Evolutionary conservation across 495 filamentous ascomycete genomes (phyloP).

Genomic region (Thozetella sp.): DNA sequence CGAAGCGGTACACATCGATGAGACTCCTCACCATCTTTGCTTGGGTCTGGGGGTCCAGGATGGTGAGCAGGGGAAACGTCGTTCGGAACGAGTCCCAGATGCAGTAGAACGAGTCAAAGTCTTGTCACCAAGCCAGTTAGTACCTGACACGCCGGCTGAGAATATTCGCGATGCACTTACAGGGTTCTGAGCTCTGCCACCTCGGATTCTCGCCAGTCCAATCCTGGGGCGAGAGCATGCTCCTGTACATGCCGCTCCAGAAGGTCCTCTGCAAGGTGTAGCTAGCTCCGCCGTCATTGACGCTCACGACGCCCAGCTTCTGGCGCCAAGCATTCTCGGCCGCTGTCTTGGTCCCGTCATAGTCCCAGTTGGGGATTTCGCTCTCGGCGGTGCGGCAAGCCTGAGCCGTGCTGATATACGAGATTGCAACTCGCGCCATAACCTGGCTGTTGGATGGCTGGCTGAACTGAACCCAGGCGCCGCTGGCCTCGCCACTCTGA

Average conservation of each 20-base stretch:
- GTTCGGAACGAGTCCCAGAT: slow-evolving; percentile 70
- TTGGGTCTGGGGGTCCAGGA: slow-evolving; percentile 66
- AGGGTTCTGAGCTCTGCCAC: slow-evolving; percentile 68
- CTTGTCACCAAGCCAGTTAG: no score
- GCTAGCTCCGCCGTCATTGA: slow-evolving; percentile 47
- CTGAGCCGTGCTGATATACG: slow-evolving; percentile 61
- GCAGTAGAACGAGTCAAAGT: slow-evolving; percentile 74
- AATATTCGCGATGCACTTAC: no score
- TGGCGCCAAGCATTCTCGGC: slow-evolving; percentile 59
- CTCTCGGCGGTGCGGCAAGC: slow-evolving; percentile 62
- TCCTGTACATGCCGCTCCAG: slow-evolving; percentile 66
- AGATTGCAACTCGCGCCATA: slow-evolving; percentile 61
- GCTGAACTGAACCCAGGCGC: slow-evolving; percentile 60
- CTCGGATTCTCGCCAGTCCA: slow-evolving; percentile 75
- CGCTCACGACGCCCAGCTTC: slow-evolving; percentile 54
- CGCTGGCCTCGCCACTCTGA: slow-evolving; percentile 51
- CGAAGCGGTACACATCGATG: slow-evolving; percentile 68
- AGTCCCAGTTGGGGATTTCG: slow-evolving; percentile 65
- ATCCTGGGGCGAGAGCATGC: slow-evolving; percentile 69
- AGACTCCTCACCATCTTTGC: slow-evolving; percentile 64
- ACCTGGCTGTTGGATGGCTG: slow-evolving; percentile 44
- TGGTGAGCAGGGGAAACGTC: slow-evolving; percentile 67
- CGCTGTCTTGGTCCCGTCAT: slow-evolving; percentile 49
- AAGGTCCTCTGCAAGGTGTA: slow-evolving; percentile 54
- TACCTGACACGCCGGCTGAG: not conserved